Evolutionary conservation across 2,329 filamentous ascomycete genomes (phyloP).

Genomic region (Penicillium sclerotiorum): DNA sequence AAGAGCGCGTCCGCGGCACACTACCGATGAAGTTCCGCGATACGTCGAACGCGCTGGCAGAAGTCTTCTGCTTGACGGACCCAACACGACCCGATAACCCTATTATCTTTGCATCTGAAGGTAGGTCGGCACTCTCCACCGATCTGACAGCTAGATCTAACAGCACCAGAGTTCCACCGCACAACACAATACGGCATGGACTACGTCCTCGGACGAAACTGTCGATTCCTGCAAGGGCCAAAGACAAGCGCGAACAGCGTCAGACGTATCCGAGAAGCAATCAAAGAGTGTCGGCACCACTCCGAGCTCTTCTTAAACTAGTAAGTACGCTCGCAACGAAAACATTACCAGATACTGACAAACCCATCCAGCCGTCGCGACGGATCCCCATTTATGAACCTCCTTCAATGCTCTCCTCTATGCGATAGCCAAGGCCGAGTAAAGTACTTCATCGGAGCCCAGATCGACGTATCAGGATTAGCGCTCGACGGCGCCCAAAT

Average conservation of each 20-base stretch:
- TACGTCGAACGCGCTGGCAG: conserved; percentile 71
- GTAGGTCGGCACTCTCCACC: conserved; percentile 41
- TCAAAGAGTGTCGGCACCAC: conserved; percentile 65
- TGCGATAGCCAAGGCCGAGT: conserved; percentile 68
- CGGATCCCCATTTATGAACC: conserved; percentile 75
- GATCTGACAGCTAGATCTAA: background rate
- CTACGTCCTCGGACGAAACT: conserved; percentile 75
- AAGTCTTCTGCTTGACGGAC: conserved; percentile 77
- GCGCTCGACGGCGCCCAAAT: conserved; percentile 68
- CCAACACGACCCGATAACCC: conserved; percentile 73
- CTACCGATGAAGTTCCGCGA: conserved; percentile 65
- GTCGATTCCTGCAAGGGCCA: conserved; percentile 76
- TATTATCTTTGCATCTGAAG: conserved; percentile 75
- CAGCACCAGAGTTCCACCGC: conserved; percentile 66
- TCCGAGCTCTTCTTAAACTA: conserved; percentile 78
- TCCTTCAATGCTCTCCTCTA: conserved; percentile 72
- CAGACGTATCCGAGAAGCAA: conserved; percentile 62
- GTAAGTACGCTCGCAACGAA: conserved; percentile 40
- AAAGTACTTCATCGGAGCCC: conserved; percentile 71
- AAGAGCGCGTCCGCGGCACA: conserved; percentile 67
- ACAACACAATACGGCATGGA: conserved; percentile 75
- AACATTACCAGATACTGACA: background rate
- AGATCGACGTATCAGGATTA: conserved; percentile 71
- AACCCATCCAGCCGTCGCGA: conserved; percentile 61
- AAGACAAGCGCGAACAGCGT: conserved; percentile 67